A percentile compares a stretch with the other conserved stretches of the same genome.
phyloP scores from a whole-genome alignment of 192 early-diverging fungal genomes.

The Backusella liffmaniae region DNA sequence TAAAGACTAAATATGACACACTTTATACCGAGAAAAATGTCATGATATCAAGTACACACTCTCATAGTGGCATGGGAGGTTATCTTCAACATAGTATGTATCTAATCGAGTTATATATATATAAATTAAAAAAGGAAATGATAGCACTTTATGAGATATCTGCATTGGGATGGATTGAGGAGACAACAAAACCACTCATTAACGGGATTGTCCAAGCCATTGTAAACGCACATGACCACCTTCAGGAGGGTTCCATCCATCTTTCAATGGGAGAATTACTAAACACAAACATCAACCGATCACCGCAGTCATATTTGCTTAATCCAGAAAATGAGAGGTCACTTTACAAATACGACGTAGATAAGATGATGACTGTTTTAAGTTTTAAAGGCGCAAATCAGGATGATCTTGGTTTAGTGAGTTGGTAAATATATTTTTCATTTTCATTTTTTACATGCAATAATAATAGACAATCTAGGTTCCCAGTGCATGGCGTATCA shows the following conservation, averaged over 20 bases:
- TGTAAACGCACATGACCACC: constrained; percentile 23
- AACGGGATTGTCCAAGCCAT: constrained; percentile 29
- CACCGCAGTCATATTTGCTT: constrained; percentile 25
- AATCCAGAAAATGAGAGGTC: constrained; percentile 29
- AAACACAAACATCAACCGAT: constrained; percentile 34
- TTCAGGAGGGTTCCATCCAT: constrained; percentile 13
- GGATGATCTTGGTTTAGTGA: constrained; percentile 25
- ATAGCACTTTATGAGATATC: constrained; percentile 31
- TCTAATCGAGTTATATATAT: background rate
- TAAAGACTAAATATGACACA: background rate
- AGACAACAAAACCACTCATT: constrained; percentile 25
- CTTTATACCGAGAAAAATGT: constrained; percentile 23
- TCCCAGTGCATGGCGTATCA: constrained; percentile 35
- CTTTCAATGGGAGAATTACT: constrained; percentile 24
- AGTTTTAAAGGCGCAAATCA: constrained; percentile 16
- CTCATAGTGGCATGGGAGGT: constrained; percentile 34
- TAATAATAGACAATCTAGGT: constrained; percentile 4
- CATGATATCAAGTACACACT: constrained; percentile 34
- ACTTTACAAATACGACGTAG: constrained; percentile 28
- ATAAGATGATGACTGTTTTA: constrained; percentile 33
- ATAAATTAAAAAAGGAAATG: background rate
- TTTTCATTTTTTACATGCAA: no score
- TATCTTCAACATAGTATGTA: constrained; percentile 35
- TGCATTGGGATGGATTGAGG: constrained; percentile 28
- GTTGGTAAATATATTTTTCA: constrained; percentile 11